A percentile compares a stretch with the other conserved stretches of the same genome.
Conservation (phyloP, 176 grass and related monocot genomes). For the Calamus simplicifolius region DNA sequence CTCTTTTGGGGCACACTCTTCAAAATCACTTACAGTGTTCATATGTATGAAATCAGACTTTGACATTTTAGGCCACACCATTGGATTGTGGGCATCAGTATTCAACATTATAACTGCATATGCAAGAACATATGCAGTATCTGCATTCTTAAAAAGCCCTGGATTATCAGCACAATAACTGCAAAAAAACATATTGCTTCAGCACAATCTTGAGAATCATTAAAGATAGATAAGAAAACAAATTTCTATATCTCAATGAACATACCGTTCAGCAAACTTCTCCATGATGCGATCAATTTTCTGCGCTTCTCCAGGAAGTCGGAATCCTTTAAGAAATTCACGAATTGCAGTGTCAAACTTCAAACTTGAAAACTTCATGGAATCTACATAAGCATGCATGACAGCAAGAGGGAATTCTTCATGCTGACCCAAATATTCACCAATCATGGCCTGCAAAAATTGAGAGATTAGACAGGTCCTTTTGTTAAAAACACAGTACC, state of each 20-base stretch:
- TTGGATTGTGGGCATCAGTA: slow-evolving; percentile 98
- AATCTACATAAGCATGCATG: slow-evolving; percentile 99
- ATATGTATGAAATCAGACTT: slow-evolving; percentile 89
- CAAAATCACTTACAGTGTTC: slow-evolving; percentile 74
- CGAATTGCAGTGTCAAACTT: slow-evolving; percentile 94
- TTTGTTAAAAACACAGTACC: slow-evolving; percentile 15
- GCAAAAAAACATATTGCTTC: slow-evolving; percentile 27
- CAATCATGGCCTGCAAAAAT: slow-evolving; percentile 79
- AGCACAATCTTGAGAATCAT: slow-evolving; percentile 13
- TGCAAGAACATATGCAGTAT: slow-evolving; percentile 96
- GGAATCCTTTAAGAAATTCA: slow-evolving; percentile 91
- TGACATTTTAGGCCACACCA: slow-evolving; percentile 99
- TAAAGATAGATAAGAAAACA: not conserved
- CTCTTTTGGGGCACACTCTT: slow-evolving; percentile 85
- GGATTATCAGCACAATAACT: slow-evolving; percentile 99
- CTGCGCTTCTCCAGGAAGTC: slow-evolving; percentile 95
- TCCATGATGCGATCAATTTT: slow-evolving; percentile 99
- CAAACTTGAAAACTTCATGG: slow-evolving; percentile 87
- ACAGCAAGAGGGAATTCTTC: slow-evolving; percentile 96
- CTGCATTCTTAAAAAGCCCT: slow-evolving; percentile 96
- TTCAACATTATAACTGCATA: slow-evolving; percentile 99
- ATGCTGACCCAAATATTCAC: slow-evolving; percentile 98
- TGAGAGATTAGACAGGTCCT: slow-evolving; percentile 4
- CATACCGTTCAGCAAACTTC: slow-evolving; percentile 96
- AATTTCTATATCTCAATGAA: no score